phyloP scores from a whole-genome alignment of 1,139 yeast species.

The Candida dubliniensis region DNA sequence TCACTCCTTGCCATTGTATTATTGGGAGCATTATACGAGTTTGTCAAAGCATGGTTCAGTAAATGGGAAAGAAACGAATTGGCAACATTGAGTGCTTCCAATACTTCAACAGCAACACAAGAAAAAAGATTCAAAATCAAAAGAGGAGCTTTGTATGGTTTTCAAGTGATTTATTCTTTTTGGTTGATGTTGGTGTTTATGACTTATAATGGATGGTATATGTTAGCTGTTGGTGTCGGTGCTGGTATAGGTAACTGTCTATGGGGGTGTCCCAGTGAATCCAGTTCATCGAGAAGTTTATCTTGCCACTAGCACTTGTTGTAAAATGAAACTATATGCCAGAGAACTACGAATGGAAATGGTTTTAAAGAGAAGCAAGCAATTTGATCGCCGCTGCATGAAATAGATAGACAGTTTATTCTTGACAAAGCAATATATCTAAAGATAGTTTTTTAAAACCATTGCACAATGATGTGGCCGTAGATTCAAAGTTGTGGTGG shows the following conservation, averaged over 20 bases:
- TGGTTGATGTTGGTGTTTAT: slow-evolving; percentile 77
- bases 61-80: slow-evolving; percentile 29
- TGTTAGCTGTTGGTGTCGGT: slow-evolving; percentile 70
- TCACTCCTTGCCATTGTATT: slow-evolving; percentile 51
- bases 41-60: slow-evolving; percentile 38
- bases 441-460: no score
- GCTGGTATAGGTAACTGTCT: slow-evolving; percentile 64
- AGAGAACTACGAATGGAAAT: no score
- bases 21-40: slow-evolving; percentile 64
- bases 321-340: neutral
- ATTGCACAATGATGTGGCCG: no score
- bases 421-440: no score
- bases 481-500: no score
- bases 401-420: no score
- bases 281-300: slow-evolving; percentile 33
- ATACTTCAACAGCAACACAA: slow-evolving; percentile 14
- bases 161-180: slow-evolving; percentile 76
- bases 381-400: no score
- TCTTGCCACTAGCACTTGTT: slow-evolving; percentile 56
- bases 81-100: slow-evolving; percentile 17
- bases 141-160: slow-evolving; percentile 55
- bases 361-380: no score
- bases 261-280: slow-evolving; percentile 44
- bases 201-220: slow-evolving; percentile 85
- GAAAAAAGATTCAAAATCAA: slow-evolving; percentile 26